Percentiles rank a stretch among this genome's conserved stretches.
Conservation (phyloP, 2,329 filamentous ascomycete genomes). For the Aspergillus sp. region DNA sequence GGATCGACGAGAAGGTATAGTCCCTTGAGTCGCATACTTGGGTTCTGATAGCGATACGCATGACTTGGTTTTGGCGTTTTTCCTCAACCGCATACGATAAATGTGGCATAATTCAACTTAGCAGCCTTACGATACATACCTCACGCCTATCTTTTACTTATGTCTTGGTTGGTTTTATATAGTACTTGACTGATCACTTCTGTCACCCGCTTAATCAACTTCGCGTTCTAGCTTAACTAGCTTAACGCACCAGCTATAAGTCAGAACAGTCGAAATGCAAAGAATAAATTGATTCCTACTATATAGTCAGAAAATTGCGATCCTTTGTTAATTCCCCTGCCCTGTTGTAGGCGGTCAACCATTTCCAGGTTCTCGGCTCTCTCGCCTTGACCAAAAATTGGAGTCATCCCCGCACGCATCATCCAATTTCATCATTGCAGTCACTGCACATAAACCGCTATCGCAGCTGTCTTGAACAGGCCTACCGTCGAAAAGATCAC, state of each 20-base stretch:
- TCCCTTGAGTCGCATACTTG: background rate
- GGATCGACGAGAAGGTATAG: constrained; percentile 28
- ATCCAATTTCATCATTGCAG: background rate
- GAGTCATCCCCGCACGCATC: background rate
- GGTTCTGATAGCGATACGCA: background rate
- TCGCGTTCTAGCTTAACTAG: too few species aligned
- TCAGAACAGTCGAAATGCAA: too few species aligned
- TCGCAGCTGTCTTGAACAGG: background rate
- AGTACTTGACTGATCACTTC: background rate
- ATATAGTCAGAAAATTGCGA: too few species aligned
- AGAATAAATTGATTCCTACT: too few species aligned
- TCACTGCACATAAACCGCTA: background rate
- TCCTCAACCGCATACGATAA: background rate
- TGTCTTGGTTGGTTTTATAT: background rate
- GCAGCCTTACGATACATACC: background rate
- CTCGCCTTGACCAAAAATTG: background rate
- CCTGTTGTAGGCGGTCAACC: too few species aligned
- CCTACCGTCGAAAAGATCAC: background rate
- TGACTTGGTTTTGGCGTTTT: background rate
- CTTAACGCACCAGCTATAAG: too few species aligned
- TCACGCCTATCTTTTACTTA: background rate
- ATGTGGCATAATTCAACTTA: background rate
- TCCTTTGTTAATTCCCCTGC: too few species aligned
- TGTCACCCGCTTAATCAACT: too few species aligned
- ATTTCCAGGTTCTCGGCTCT: too few species aligned